These are phyloP conservation scores for Coffea eugenioides DNA, from an alignment of 257 asterid species.

Conservation along the genomic window DNA sequence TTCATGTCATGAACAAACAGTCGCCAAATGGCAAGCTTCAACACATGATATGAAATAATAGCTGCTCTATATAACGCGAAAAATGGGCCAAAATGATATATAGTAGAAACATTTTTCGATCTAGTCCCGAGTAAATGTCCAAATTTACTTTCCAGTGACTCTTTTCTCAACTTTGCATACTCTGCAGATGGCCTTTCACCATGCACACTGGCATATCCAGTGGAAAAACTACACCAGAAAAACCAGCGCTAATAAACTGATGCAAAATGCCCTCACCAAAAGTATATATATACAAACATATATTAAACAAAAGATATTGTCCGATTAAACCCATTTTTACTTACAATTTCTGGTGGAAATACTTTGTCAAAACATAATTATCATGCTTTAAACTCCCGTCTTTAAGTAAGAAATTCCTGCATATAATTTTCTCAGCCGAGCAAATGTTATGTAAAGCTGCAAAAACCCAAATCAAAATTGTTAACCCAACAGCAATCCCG, in stretches of 20 bases:
- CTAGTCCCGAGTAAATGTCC: constrained; percentile 64
- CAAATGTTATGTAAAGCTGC: constrained; percentile 1
- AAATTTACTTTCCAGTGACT: constrained; percentile 73
- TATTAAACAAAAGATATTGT: too few relatives aligned
- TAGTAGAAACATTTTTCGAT: constrained; percentile 52
- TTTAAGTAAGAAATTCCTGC: neutral
- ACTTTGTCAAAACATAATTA: neutral
- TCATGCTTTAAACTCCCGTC: neutral
- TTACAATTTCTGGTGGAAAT: constrained; percentile 5
- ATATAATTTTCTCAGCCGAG: constrained; percentile 6
- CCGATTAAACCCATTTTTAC: neutral
- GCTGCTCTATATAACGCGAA: constrained; percentile 90
- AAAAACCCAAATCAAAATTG: neutral
- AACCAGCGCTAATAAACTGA: neutral
- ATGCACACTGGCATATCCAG: constrained; percentile 83
- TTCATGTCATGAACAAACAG: constrained; percentile 71
- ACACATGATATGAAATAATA: constrained; percentile 72
- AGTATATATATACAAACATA: too few relatives aligned
- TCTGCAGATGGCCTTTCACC: constrained; percentile 93
- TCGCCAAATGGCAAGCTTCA: constrained; percentile 76
- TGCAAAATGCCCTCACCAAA: neutral
- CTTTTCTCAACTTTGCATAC: constrained; percentile 93
- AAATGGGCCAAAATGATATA: constrained; percentile 82
- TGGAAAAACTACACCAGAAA: constrained; percentile 66
- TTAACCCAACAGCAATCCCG: neutral